Base-by-base conservation (phyloP, 164 flowering plant species). In the Magnolia sinica region DNA sequence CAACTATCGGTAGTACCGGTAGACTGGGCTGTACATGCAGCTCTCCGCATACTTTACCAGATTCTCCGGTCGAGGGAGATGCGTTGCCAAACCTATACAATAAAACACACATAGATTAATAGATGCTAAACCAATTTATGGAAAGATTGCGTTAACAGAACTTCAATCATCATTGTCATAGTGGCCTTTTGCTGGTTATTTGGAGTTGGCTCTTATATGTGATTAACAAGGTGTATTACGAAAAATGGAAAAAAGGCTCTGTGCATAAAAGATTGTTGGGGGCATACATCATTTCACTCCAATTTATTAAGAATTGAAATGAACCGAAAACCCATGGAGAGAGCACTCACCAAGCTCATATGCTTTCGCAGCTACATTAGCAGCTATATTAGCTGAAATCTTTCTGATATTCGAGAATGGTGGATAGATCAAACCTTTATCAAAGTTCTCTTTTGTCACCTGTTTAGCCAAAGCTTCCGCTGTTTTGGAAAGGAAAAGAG, bases 351-450 rank as follows among this genome's bases (percentile, higher is more conserved):
- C 99, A 49, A 96, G 95, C 73, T 96, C 97, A 81, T 96, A 96
- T 27, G 91, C 99, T 80, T 93, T 91, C 2, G 97, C 89, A 74
- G 99, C 99, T 8, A 96, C 99, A 71, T 76, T 87, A 68, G 99
- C 97, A 79, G 99, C 99, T 69, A 96, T 96, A 1, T 90, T 64
- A 22, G 98, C 99, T 2, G 99, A 96, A 68, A 96, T 96, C 78
- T 91, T 92, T 83, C 99, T 81, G 82, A 93, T 96, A 37, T 81
- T 86, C 18, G 92, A 73, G 79, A 96, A 88, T 66, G 98, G 92
- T 11, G 99, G 99, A 74, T 85, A 93, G 9, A 90, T 91, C 82
- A 89, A 76, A 16, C 98, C 99, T 71, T 89, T 92, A 1, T 85
- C 90, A 61, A 76, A 89, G 83, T 88, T 87, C 81, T 93, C 96